Base-by-base conservation (phyloP, 1,284 basidiomycete species). In the Malassezia equina region DNA sequence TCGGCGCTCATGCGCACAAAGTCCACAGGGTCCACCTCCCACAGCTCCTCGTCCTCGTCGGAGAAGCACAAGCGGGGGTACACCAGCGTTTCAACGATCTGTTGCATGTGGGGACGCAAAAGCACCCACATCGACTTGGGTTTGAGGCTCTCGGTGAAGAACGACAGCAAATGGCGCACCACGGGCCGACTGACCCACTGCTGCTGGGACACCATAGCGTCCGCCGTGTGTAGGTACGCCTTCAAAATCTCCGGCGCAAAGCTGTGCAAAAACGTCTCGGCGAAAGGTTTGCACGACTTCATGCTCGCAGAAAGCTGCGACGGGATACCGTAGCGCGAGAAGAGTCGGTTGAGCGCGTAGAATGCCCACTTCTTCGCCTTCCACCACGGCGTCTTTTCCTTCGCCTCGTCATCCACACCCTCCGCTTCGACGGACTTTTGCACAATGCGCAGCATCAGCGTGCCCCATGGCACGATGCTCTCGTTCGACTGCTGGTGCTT, bases 351-450 rank as follows among this genome's bases (percentile, higher is more conserved):
- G 53, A 74, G 65, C 32, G 66, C 63, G 61, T 64, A 66, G 64
- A 64, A 71, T 12, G 71, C 66, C 71, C 71, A 74, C 60, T 74
- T 74, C 59, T 74, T 74, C 27, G 71, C 70, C 61, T 68, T 70
- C 67, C 67, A 72, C 71, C 71, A 74, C 3, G 61, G 54, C 33
- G 59, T 47, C 17, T 50, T 33, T 52, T 67, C 60, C 19, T 55
- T 47, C 28, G 55, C 62, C 17, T 57, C 55, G 6, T 36, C 36
- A 19, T 57, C 55, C 23, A 11, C 12, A 8, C 45, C 52, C 9
- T 34, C 36, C 15, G 42, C 53, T 21, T 67, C 65, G 4, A 73
- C 58, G 25, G 58, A 52, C 56, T 66, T 63, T 45, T 68, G 62
- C n/a, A 66, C 70, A 15, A 73, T 60, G 28, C 61, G 59, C 46